Conservation (phyloP, 1,139 yeast species). For the Petasospora rhodanensis region DNA sequence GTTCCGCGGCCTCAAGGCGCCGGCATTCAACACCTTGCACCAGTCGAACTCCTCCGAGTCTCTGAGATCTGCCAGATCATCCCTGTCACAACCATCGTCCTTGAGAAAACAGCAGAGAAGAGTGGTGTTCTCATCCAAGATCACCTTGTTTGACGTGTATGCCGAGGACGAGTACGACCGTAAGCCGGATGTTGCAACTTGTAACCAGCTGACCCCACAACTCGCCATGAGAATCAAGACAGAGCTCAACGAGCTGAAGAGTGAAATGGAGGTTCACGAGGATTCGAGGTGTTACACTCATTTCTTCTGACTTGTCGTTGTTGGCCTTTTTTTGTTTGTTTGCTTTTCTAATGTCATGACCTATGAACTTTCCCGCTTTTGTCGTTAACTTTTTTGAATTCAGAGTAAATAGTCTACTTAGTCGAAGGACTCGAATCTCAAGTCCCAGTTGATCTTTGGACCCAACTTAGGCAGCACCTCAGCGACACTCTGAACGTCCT, state of each 20-base stretch:
- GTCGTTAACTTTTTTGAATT: background rate
- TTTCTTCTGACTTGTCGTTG: slow-evolving; percentile 45
- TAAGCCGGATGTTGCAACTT: slow-evolving; percentile 89
- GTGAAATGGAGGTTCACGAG: slow-evolving; percentile 78
- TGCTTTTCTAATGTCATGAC: background rate
- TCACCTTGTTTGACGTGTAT: slow-evolving; percentile 83
- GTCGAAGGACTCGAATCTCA: slow-evolving; percentile 61
- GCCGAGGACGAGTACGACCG: slow-evolving; percentile 85
- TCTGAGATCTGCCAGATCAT: slow-evolving; percentile 10
- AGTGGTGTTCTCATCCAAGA: slow-evolving; percentile 81
- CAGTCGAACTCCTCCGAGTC: slow-evolving; percentile 7
- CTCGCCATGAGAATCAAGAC: slow-evolving; percentile 85
- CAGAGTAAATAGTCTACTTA: too few species aligned
- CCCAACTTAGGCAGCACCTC: slow-evolving; percentile 88
- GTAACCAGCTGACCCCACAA: slow-evolving; percentile 85
- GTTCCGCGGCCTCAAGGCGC: slow-evolving; percentile 58
- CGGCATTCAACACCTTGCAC: slow-evolving; percentile 38
- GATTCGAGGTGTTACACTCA: slow-evolving; percentile 79
- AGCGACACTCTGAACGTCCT: slow-evolving; percentile 97
- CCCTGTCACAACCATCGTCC: background rate
- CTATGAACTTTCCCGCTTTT: background rate
- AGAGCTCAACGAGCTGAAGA: slow-evolving; percentile 74
- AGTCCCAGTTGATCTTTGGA: slow-evolving; percentile 90
- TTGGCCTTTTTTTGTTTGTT: background rate
- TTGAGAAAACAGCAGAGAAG: slow-evolving; percentile 4